phyloP scores from a whole-genome alignment of 1,139 yeast species.

The Debaryomyces coudertii region DNA sequence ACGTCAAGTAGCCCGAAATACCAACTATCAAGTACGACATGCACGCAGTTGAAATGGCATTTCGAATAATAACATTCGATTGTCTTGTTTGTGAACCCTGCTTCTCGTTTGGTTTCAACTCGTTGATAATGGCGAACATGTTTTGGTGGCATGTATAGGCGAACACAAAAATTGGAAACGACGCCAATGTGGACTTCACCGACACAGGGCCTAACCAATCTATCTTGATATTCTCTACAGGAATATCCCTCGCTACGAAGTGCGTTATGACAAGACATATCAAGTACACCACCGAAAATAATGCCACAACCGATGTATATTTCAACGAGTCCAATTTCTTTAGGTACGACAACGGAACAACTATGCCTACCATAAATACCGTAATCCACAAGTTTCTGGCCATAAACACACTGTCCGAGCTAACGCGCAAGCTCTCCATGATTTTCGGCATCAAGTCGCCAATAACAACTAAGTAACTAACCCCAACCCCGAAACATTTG shows the following conservation, averaged over 20 bases:
- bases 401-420: conserved; percentile 24
- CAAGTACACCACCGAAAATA: conserved; percentile 78
- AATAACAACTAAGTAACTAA: conserved; percentile 82
- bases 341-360: conserved; percentile 72
- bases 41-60: conserved; percentile 62
- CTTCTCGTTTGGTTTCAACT: conserved; percentile 37
- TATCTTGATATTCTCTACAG: conserved; percentile 24
- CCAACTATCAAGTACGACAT: conserved; percentile 75
- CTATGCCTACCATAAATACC: conserved; percentile 59
- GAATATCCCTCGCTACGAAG: conserved; percentile 47
- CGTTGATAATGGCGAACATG: conserved; percentile 88
- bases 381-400: conserved; percentile 73
- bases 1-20: conserved; percentile 80
- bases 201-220: conserved; percentile 45
- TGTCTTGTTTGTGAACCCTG: conserved; percentile 54
- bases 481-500: conserved; percentile 87
- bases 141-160: conserved; percentile 97
- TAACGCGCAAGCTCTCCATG: conserved; percentile 44
- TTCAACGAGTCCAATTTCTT: conserved; percentile 80
- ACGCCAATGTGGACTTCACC: conserved; percentile 37
- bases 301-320: conserved; percentile 83
- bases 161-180: conserved; percentile 89
- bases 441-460: conserved; percentile 91
- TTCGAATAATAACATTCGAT: conserved; percentile 56
- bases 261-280: conserved; percentile 72